Evolutionary conservation across 257 asterid genomes (phyloP).

Genomic region (Nicotiana obtusifolia): DNA sequence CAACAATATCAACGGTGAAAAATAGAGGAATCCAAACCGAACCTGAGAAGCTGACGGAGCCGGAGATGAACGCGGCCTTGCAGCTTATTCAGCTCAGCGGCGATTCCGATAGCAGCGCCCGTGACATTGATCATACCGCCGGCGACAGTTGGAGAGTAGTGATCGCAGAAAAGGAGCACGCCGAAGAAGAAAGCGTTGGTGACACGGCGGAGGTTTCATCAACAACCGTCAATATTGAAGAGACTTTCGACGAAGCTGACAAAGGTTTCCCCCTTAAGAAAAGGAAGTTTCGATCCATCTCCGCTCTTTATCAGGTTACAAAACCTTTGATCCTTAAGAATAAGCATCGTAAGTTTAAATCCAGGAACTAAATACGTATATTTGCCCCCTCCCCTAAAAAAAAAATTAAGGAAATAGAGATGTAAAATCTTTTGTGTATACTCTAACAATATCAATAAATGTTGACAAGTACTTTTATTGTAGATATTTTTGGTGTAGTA

Average conservation of each 20-base stretch:
- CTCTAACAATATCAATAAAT: neutral
- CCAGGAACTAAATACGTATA: neutral
- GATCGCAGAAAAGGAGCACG: conserved; percentile 9
- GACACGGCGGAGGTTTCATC: conserved; percentile 39
- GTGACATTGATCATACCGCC: neutral
- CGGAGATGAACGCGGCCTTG: conserved; percentile 64
- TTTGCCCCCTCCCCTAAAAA: neutral
- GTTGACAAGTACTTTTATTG: neutral
- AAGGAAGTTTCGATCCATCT: conserved; percentile 44
- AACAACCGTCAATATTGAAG: conserved; percentile 1
- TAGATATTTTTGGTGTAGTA: neutral
- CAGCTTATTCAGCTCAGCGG: conserved; percentile 76
- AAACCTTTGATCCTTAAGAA: conserved; percentile 22
- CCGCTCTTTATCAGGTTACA: conserved; percentile 36
- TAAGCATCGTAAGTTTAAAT: conserved; percentile 18
- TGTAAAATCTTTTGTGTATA: neutral
- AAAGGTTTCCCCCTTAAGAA: conserved; percentile 22
- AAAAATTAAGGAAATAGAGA: neutral
- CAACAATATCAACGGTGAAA: neutral
- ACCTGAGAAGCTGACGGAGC: conserved; percentile 28
- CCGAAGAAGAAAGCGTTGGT: conserved; percentile 39
- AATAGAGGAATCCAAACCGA: conserved; percentile 23
- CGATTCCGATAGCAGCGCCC: conserved; percentile 11
- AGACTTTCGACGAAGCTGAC: conserved; percentile 17
- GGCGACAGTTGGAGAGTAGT: neutral